A percentile compares a stretch with the other conserved stretches of the same genome.
phyloP scores from a whole-genome alignment of 331 rosid genomes.

The Spiraea crenata region DNA sequence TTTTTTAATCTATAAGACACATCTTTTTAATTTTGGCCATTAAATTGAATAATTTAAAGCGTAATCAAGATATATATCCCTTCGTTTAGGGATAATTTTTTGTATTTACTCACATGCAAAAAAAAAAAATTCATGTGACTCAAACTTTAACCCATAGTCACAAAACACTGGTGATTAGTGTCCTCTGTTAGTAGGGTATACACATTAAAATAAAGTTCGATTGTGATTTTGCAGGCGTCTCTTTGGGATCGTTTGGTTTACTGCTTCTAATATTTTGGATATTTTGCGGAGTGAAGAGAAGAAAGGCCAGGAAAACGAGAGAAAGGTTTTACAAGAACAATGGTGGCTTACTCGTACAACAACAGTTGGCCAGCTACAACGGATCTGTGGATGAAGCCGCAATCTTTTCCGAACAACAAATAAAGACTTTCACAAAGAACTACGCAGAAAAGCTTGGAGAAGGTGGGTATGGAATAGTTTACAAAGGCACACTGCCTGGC shows the following conservation, averaged over 20 bases:
- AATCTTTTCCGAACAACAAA: constrained; percentile 11
- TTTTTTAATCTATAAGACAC: too few relatives aligned
- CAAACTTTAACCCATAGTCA: too few relatives aligned
- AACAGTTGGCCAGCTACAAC: neutral
- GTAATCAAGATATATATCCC: too few relatives aligned
- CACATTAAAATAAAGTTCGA: too few relatives aligned
- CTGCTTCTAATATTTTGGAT: neutral
- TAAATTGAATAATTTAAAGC: too few relatives aligned
- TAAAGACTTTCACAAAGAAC: constrained; percentile 9
- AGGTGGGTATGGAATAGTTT: constrained; percentile 20
- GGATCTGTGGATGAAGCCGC: neutral
- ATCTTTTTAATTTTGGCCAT: too few relatives aligned
- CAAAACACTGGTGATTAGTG: too few relatives aligned
- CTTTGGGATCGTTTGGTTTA: neutral
- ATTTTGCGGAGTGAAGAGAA: neutral
- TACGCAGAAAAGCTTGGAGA: constrained; percentile 1
- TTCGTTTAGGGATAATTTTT: too few relatives aligned
- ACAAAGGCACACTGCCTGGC: constrained; percentile 14
- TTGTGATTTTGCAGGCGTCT: neutral
- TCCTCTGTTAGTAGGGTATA: too few relatives aligned
- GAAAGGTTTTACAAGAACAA: neutral
- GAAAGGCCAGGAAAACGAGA: neutral
- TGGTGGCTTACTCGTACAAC: neutral
- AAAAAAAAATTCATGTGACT: too few relatives aligned
- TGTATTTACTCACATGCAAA: too few relatives aligned